Percentiles rank a stretch among this genome's conserved stretches.
Evolutionary conservation across 257 asterid genomes (phyloP).

Genomic region (Euphrasia confusa): DNA sequence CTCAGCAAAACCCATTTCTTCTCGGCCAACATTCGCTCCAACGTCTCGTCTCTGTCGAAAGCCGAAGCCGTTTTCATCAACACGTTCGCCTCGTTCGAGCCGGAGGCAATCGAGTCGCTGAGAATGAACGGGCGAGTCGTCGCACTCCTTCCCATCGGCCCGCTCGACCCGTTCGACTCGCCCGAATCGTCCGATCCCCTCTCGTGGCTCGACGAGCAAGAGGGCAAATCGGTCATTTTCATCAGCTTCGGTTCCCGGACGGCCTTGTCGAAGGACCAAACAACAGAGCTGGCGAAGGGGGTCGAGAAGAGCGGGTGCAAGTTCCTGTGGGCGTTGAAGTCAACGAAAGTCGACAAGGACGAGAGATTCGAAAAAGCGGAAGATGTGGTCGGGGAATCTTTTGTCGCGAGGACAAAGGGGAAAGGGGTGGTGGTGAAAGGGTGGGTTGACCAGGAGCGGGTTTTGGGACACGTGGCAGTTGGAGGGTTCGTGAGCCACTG

Average conservation of each 20-base stretch:
- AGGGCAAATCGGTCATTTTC: constrained; percentile 34
- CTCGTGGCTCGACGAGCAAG: constrained; percentile 49
- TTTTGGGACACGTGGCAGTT: constrained; percentile 33
- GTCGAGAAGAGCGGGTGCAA: constrained; percentile 29
- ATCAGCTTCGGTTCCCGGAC: constrained; percentile 50
- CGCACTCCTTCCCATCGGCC: constrained; percentile 39
- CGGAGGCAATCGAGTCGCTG: constrained; percentile 32
- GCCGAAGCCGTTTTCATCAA: constrained; percentile 36
- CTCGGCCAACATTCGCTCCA: constrained; percentile 26
- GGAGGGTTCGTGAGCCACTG: constrained; percentile 47
- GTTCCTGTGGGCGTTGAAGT: constrained; percentile 46
- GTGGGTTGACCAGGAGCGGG: constrained; percentile 45
- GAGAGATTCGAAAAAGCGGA: constrained; percentile 26
- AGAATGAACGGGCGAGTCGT: constrained; percentile 3
- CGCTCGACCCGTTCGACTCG: constrained; percentile 24
- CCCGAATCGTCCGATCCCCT: constrained; percentile 1
- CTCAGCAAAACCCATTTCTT: constrained; percentile 30
- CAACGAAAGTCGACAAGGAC: constrained; percentile 43
- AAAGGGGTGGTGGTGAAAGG: constrained; percentile 34
- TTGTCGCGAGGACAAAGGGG: constrained; percentile 29
- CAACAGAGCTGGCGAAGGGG: constrained; percentile 34
- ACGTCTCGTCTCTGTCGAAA: constrained; percentile 18
- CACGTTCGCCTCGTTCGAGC: constrained; percentile 37
- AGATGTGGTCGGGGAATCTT: constrained; percentile 29
- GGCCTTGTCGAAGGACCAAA: constrained; percentile 36